Evolutionary conservation across 768 basidiomycete genomes (phyloP), one percentile per base, ranked within the genome.

Genomic region (Pleurotus ostreatus): DNA sequence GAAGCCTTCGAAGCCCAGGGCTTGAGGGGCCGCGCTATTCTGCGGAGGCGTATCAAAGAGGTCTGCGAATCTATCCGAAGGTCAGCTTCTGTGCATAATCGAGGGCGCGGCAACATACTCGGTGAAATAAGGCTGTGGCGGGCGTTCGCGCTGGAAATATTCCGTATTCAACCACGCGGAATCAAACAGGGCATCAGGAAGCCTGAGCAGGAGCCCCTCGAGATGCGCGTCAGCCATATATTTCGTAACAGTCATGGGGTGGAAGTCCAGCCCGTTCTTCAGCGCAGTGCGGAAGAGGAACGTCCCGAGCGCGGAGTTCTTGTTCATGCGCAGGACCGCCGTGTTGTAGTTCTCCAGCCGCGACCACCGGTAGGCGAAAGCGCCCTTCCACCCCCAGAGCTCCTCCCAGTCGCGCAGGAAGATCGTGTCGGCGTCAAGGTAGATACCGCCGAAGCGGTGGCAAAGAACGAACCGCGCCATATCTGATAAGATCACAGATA

Each of bases 401-500:
- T 96, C 94, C 70, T 97, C 94, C 95, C 95, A 96, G 66, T 97
- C 94, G 20, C 94, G 84, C 13, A 97, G 77, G 61, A 98, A 79
- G 63, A 98, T 80, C 2, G 92, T 95, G 66, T 97, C 95, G 2
- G 95, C 93, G 63, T 97, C 95, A 52, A 98, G 82, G 65, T 96
- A 97, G 58, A 94, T 88, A 2, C 95, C 95, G 20, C 95, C 95
- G 65, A 90, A 97, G 5, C 92, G 88, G 68, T 97, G 92, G 54
- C 90, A 92, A 9, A 98, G 78, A 49, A 97, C 84, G 72, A 97
- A 98, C n/a, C 95, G 88, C 18, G 92, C 95, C 88, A 96, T 92
- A 70, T 97, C 94, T 7, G 92, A 94, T 37, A 97, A 78, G 60
- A 96, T 94, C 66, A 95, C 92, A 11, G 91, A 92, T 30, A 96